Conservation (phyloP, 495 filamentous ascomycete species). For the Rostrohypoxylon terebratum region DNA sequence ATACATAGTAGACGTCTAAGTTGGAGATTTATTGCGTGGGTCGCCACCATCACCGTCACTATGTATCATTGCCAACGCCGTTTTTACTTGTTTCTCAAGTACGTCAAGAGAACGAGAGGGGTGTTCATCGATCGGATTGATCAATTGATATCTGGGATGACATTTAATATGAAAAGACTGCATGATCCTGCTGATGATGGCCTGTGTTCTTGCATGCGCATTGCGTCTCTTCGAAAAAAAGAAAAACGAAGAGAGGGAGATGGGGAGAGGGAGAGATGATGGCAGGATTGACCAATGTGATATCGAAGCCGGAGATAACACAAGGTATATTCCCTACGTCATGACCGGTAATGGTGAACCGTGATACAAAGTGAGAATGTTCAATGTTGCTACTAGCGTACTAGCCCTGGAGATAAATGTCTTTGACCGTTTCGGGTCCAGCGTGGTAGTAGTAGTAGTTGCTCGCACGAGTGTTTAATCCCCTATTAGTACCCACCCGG, state of each 20-base stretch:
- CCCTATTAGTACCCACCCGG: constrained; percentile 22
- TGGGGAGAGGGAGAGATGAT: constrained; percentile 2
- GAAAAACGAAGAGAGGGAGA: too few relatives aligned
- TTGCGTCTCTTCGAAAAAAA: constrained; percentile 17
- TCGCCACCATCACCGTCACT: constrained; percentile 1
- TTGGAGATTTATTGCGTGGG: neutral
- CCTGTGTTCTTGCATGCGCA: constrained; percentile 29
- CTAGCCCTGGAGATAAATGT: constrained; percentile 34
- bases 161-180: constrained; percentile 38
- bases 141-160: constrained; percentile 22
- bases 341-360: constrained; percentile 36
- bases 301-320: constrained; percentile 26
- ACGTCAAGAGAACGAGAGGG: neutral
- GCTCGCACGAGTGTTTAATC: constrained; percentile 18
- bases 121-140: constrained; percentile 7
- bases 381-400: neutral
- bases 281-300: constrained; percentile 36
- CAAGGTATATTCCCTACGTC: constrained; percentile 37
- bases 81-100: neutral
- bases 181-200: constrained; percentile 41
- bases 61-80: neutral
- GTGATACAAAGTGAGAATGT: constrained; percentile 9
- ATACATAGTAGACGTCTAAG: neutral
- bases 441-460: too few relatives aligned
- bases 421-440: constrained; percentile 15